Evolutionary conservation across 2,329 filamentous ascomycete genomes (phyloP).

Genomic region (Claviceps africana): DNA sequence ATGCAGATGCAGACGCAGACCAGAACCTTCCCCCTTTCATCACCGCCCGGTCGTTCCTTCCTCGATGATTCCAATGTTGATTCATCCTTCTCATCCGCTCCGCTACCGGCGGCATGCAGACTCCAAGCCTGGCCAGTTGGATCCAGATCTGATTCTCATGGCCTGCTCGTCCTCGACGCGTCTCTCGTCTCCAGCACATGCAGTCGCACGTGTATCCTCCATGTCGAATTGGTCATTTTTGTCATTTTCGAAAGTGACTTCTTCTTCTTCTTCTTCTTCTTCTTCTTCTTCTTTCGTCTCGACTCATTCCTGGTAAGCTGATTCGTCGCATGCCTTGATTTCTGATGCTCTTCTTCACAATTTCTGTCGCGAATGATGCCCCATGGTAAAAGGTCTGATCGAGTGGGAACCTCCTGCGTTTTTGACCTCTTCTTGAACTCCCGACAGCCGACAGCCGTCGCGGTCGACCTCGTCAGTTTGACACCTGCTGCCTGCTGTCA

Average conservation of each 20-base stretch:
- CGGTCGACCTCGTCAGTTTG: not conserved
- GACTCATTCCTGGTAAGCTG: not conserved
- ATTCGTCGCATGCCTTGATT: not conserved
- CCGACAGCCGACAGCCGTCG: not conserved
- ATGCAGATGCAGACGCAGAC: no score
- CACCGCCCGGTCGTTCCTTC: no score
- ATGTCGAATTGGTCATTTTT: not conserved
- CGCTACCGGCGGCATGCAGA: not conserved
- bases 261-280: not conserved
- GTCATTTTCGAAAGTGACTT: no score
- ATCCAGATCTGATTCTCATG: not conserved
- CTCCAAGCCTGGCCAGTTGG: not conserved
- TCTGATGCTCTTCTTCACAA: not conserved
- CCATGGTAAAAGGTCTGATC: conserved; percentile 53
- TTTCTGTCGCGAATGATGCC: conserved; percentile 33
- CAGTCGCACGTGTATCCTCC: not conserved
- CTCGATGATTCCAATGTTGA: not conserved
- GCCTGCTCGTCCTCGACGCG: not conserved
- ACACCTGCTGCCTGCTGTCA: not conserved
- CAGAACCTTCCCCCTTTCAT: no score
- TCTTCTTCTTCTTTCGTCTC: not conserved
- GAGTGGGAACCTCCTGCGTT: conserved; percentile 34
- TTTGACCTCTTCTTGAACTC: conserved; percentile 9
- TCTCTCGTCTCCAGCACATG: not conserved
- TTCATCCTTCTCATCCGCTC: not conserved